Evolutionary conservation across 2,329 filamentous ascomycete species (phyloP).

Genomic region (Colletotrichum liriopes): DNA sequence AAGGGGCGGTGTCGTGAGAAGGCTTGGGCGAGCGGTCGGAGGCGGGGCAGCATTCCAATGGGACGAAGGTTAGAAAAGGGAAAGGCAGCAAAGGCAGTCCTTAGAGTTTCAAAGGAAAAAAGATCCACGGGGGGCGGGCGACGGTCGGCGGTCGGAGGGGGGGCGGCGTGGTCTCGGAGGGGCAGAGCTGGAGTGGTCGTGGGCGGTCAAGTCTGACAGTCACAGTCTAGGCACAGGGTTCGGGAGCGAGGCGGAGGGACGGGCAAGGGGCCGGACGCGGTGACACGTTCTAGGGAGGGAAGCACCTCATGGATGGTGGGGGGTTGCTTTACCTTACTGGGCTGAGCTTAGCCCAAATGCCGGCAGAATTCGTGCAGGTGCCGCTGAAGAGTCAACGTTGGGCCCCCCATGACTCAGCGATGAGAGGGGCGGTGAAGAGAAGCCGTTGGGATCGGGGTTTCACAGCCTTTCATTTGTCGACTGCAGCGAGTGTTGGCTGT

Average conservation of each 20-base stretch:
- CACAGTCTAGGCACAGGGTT: not conserved
- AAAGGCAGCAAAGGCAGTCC: not conserved
- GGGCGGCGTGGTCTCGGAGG: not conserved
- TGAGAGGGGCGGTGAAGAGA: slow-evolving; percentile 6
- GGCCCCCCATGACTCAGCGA: slow-evolving; percentile 5
- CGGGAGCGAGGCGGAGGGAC: not conserved
- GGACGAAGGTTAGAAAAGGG: not conserved
- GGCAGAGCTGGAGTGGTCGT: slow-evolving; percentile 8
- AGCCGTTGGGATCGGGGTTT: not conserved
- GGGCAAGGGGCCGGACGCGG: not conserved
- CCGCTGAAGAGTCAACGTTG: slow-evolving; percentile 25
- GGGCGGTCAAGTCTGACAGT: slow-evolving; percentile 17
- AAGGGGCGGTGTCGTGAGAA: slow-evolving; percentile 33
- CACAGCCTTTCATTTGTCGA: not conserved
- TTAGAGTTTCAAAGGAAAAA: slow-evolving; percentile 19
- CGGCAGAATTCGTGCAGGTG: slow-evolving; percentile 11
- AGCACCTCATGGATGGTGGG: slow-evolving; percentile 3
- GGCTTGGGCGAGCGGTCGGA: slow-evolving; percentile 32
- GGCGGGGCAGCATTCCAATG: slow-evolving; percentile 36
- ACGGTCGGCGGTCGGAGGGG: slow-evolving; percentile 18
- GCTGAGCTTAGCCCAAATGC: slow-evolving; percentile 1
- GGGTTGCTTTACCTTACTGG: not conserved
- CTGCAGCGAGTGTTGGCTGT: not conserved
- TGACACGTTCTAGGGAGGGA: not conserved
- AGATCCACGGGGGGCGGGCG: slow-evolving; percentile 13